phyloP scores from a whole-genome alignment of 805 yeast genomes.

The Lipomyces anomalus region DNA sequence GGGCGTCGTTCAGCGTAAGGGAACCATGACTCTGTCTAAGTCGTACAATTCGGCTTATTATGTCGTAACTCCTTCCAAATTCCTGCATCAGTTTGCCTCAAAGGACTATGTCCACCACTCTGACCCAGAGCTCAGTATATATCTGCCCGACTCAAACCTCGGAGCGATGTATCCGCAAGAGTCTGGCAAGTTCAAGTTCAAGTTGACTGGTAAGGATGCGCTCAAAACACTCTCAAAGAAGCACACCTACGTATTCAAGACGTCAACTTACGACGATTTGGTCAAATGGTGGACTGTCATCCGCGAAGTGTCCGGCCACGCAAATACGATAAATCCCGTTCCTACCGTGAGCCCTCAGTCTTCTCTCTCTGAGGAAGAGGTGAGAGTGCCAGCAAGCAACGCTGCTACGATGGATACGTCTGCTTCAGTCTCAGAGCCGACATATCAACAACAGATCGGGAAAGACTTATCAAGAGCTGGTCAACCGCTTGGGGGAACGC shows the following conservation, averaged over 20 bases:
- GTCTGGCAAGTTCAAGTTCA: constrained; percentile 38
- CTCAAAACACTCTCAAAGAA: constrained; percentile 31
- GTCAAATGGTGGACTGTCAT: constrained; percentile 43
- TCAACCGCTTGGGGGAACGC: too few relatives aligned
- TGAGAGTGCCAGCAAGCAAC: too few relatives aligned
- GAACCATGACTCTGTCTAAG: constrained; percentile 38
- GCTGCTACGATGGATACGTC: too few relatives aligned
- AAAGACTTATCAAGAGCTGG: too few relatives aligned
- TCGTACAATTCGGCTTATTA: constrained; percentile 41
- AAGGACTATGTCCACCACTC: constrained; percentile 40
- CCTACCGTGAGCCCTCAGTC: too few relatives aligned
- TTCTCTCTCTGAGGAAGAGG: too few relatives aligned
- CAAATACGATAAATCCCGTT: too few relatives aligned
- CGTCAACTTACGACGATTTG: constrained; percentile 43
- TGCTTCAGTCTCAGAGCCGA: too few relatives aligned
- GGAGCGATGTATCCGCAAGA: constrained; percentile 34
- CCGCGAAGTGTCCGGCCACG: constrained; percentile 8
- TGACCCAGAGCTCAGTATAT: constrained; percentile 43
- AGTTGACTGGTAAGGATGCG: constrained; percentile 42
- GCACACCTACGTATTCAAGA: constrained; percentile 39
- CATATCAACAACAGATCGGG: too few relatives aligned
- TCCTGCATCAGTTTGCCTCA: constrained; percentile 44
- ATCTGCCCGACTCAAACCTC: constrained; percentile 43
- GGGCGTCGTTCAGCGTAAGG: constrained; percentile 44
- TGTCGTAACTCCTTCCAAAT: constrained; percentile 44